A percentile compares a stretch with the other conserved stretches of the same genome.
Evolutionary conservation across 2,329 filamentous ascomycete genomes (phyloP).

Genomic region (Colletotrichum echinochloae): DNA sequence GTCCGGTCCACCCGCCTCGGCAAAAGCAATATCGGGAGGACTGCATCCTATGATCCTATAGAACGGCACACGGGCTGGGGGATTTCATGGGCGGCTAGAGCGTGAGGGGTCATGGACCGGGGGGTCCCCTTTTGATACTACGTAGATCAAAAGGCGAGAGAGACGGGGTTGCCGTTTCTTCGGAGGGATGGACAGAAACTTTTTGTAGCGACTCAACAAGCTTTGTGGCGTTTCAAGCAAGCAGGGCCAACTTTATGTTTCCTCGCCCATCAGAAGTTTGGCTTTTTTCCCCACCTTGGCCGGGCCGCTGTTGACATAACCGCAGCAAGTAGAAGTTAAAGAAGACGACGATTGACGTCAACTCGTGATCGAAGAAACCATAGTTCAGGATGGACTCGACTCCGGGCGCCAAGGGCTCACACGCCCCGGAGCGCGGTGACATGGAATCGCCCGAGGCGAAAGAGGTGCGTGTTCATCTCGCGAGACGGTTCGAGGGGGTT

Average conservation of each 20-base stretch:
- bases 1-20: neutral
- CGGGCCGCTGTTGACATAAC: neutral
- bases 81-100: neutral
- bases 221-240: neutral
- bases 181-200: neutral
- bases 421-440: neutral
- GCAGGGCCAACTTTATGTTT: neutral
- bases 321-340: neutral
- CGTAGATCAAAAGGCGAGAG: neutral
- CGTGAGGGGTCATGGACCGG: neutral
- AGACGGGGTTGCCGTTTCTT: neutral
- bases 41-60: no score
- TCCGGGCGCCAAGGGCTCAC: neutral
- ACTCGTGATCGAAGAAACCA: neutral
- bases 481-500: fast-evolving
- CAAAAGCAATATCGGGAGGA: no score
- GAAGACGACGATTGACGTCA: neutral
- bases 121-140: neutral
- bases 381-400: neutral
- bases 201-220: no score
- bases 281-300: no score
- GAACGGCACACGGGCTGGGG: neutral
- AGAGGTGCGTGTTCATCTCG: neutral
- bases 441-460: slow-evolving; percentile 25
- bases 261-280: neutral